Evolutionary conservation across 139 green algal genomes (phyloP), one percentile per base, ranked within the genome.

Genomic region (Chlorella sp.): DNA sequence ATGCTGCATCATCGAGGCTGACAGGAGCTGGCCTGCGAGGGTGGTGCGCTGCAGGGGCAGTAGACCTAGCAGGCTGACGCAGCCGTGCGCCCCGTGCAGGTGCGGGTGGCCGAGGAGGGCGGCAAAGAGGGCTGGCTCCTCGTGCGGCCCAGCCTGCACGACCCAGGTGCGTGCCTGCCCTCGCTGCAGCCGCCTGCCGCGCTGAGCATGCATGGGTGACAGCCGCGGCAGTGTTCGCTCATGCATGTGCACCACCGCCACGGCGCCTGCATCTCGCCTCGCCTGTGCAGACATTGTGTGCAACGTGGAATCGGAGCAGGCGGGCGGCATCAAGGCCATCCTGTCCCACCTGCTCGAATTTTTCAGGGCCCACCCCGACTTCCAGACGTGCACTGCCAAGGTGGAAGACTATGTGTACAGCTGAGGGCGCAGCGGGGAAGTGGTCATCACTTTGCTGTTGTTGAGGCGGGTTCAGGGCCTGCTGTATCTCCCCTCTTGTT

Each of bases 111-210:
- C 21, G 92, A 97, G 80, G 91, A 85, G 29, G 83, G 86, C 5
- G 91, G 90, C 56, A 77, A 82, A n/a, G 69, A 85, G 45, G 95
- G 95, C 2, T 98, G 95, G 95, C 43, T 92, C 42, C 86, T 99
- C 67, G 85, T 99, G 50, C 89, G 95, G 2, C 84, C 90, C 48
- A 91, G 76, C 50, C 86, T 98, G 59, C 94, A 98, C 60, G 95
- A 98, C 81, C 94, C 95, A 31, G 72, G 72, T 71, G 60, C 8
- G 67, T 14, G 8, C 2, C 72, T 98, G 43, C 83, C 95, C 71
- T 88, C 94, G 43, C 67, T 87, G 56, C n/a, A 8, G 29, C 56
- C n/a, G 11, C 29, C 29, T 41, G 29, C 23, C n/a, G 59, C 35
- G 33, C 58, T 65, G 31, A 31, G 15, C 8, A 8, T 43, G 58